Evolutionary conservation across 495 filamentous ascomycete genomes (phyloP).

Genomic region (Tuber calosporum): DNA sequence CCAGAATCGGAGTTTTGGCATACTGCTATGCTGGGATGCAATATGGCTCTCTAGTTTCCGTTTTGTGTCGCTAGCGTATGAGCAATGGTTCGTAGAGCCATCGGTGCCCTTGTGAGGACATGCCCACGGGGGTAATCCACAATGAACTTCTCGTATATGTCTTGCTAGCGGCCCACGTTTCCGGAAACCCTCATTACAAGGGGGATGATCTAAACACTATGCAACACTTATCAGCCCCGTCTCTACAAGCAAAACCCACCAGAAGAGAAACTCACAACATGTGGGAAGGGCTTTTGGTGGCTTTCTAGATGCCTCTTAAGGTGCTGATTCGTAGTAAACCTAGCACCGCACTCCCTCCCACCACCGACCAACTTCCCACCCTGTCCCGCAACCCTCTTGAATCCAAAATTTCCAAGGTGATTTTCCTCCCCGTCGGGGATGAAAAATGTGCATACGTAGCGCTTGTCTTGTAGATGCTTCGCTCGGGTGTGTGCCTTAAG

Average conservation of each 20-base stretch:
- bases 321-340: constrained; percentile 39
- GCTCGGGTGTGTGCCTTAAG: constrained; percentile 40
- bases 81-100: constrained; percentile 53
- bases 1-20: constrained; percentile 61
- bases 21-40: constrained; percentile 50
- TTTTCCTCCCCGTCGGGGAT: constrained; percentile 30
- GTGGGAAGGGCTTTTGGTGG: constrained; percentile 41
- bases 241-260: neutral
- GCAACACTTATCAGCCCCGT: neutral
- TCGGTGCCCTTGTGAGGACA: constrained; percentile 56
- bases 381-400: constrained; percentile 33
- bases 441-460: constrained; percentile 32
- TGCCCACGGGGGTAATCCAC: constrained; percentile 58
- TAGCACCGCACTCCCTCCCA: constrained; percentile 33
- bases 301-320: constrained; percentile 43
- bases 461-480: constrained; percentile 33
- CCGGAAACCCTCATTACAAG: constrained; percentile 71
- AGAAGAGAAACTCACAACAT: constrained; percentile 29
- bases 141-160: constrained; percentile 68
- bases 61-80: constrained; percentile 62
- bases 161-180: constrained; percentile 81
- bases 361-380: neutral
- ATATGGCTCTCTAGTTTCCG: constrained; percentile 63
- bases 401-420: constrained; percentile 35
- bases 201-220: constrained; percentile 62